Percentiles rank a stretch among this genome's conserved stretches.
Conservation (phyloP, 2,329 filamentous ascomycete genomes). For the Mariannaea elegans region DNA sequence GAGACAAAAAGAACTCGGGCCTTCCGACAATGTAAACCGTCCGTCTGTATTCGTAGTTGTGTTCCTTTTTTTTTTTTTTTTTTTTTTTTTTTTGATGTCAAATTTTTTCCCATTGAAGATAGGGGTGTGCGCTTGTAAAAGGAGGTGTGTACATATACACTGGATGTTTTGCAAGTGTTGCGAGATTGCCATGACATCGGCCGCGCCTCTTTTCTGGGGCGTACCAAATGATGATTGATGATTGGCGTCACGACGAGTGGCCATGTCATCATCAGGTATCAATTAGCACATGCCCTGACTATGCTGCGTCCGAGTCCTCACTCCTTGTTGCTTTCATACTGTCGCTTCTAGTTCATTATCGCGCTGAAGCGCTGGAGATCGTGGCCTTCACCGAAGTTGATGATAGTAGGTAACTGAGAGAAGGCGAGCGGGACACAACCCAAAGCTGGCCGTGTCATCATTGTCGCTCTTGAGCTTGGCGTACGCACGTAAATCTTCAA, state of each 20-base stretch:
- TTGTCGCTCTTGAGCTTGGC: constrained; percentile 31
- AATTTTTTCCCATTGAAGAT: neutral
- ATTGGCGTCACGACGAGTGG: constrained; percentile 24
- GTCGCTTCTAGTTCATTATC: constrained; percentile 7
- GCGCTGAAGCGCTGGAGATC: neutral
- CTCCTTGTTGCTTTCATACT: constrained; percentile 17
- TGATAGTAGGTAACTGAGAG: constrained; percentile 3
- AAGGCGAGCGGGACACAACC: neutral
- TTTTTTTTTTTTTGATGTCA: too few relatives aligned
- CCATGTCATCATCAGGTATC: constrained; percentile 40
- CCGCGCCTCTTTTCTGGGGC: constrained; percentile 13
- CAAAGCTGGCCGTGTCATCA: constrained; percentile 35
- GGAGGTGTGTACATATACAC: constrained; percentile 10
- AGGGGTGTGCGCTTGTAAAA: neutral
- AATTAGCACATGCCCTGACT: constrained; percentile 33
- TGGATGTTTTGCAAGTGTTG: constrained; percentile 27
- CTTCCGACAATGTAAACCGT: too few relatives aligned
- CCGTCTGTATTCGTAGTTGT: too few relatives aligned
- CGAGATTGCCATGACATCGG: constrained; percentile 32
- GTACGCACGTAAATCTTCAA: constrained; percentile 22
- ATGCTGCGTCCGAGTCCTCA: constrained; percentile 11
- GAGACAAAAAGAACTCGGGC: too few relatives aligned
- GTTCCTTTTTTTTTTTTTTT: neutral
- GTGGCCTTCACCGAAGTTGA: neutral
- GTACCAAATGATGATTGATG: constrained; percentile 22